Evolutionary conservation across 148 eudicot genomes (phyloP), one percentile per base, ranked within the genome.

Genomic region (Drosera capensis): DNA sequence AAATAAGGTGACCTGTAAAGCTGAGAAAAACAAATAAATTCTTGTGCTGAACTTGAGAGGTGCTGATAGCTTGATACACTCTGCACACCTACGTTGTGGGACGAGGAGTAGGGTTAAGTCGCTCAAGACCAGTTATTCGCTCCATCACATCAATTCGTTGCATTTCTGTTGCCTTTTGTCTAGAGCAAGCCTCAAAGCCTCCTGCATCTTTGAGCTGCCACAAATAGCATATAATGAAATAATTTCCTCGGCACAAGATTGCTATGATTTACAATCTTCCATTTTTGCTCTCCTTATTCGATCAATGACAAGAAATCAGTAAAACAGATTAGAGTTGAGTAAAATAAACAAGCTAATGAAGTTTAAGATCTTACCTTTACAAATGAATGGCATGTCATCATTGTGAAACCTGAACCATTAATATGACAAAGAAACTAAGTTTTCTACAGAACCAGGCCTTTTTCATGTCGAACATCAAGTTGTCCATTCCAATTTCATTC

Each of bases 31-130:
- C 46, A 46, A 56, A 58, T 68, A 59, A 73, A 70, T 26, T 68
- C 48, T 39, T 45, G 43, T 16, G 42, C 51, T 38, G 40, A 31
- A 54, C 42, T 48, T 45, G 29, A 14, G 49, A 57, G 14, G 29
- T 30, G 40, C 14, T 42, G 15, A 58, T 18, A 30, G 36, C 21
- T 25, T 51, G 44, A 40, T 43, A 48, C 34, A 49, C 37, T 34
- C 58, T 82, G 64, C 68, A n/a, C n/a, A 70, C 94, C 61, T 79
- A 87, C 96, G 94, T 87, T 59, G 96, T 79, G 43, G 96, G 96
- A 20, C 96, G 82, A 64, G 96, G 80, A 13, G 94, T 64, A 37
- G 96, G 96, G 66, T 82, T 87, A 44, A 87, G 80, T 43, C 90
- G 67, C 71, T 87, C 96, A 53, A 87, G 96, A 58, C 63, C 55